Base-by-base conservation (phyloP, 164 flowering plant species). In the Buxus sempervirens region DNA sequence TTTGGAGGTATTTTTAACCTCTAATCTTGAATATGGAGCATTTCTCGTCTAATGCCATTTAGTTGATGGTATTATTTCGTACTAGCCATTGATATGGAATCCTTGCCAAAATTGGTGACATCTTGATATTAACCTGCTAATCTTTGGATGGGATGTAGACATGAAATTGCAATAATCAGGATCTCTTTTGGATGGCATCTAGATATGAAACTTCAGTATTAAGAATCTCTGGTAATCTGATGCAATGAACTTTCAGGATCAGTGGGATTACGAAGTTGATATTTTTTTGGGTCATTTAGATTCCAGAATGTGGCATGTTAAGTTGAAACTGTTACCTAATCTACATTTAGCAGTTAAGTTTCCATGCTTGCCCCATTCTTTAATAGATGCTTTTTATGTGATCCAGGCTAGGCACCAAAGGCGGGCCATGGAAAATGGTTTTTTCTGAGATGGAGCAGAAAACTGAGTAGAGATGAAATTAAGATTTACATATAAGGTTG, bases 371-470 rank as follows among this genome's bases (percentile, higher is more conserved):
- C n/a, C n/a, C n/a, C n/a, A n/a, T n/a, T n/a, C n/a, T n/a, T n/a
- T n/a, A 7, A 32, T 32, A 32, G 3, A 32, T 32, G 38, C 7
- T 32, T 32, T 32, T 56, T 32, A 0, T 18, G 16, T 16, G 16
- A 64, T 62, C 69, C 74, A 95, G 98, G 81, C 71, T 95, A 80
- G 77, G 87, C 61, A 65, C 82, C 48, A 85, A 75, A 76, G 79
- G 76, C 62, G 97, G 98, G 76, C 98, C 97, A 26, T 93, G 97
- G 98, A 68, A 77, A 74, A 56, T 66, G 78, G 49, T 93, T 28
- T 84, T 78, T 86, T 73, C 83, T 15, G 75, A 84, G 60, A 54
- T 27, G 32, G 83, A 85, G 60, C 65, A 71, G 60, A 81, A 71
- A 28, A 75, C 42, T 70, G 75, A 77, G 38, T 32, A 32, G 74